Evolutionary conservation across 345 rosid genomes (phyloP), one percentile per base, ranked within the genome.

Genomic region (Geranium rotundifolium): DNA sequence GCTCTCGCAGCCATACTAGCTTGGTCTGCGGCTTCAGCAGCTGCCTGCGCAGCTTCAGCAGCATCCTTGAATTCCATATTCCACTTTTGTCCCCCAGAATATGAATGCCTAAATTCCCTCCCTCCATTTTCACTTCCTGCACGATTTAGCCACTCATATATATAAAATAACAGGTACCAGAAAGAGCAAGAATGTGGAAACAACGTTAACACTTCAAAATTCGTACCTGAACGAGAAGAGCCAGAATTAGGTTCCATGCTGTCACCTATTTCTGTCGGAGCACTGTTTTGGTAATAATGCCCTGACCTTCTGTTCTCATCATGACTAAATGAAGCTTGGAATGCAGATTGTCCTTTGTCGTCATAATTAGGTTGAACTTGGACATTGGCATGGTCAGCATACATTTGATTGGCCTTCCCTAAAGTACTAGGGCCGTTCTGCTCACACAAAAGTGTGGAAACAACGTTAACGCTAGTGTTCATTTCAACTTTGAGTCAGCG

Each of bases 1-100:
- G 90, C 96, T 69, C 87, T 77, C 29, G 99, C 97, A 76, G 99
- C 99, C 78, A 87, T 79, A 73, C 96, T 88, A 4, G 99, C 97
- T 73, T 79, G 83, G 78, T 93, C 99, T 37, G 97, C 99, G 71
- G 99, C 83, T 74, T 93, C 96, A 65, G 96, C 99, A 60, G 99
- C 99, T 55, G 86, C 92, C 69, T 76, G 95, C 29, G 97, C 97
- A 71, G 99, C 99, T 74, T 81, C 60, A 5, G 96, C 82, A 56
- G 97, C 96, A 81, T 90, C 96, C 72, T 63, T 78, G 66, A 90
- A 93, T 74, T 84, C 84, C 76, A 81, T 86, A 63, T 81, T 79
- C 86, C 90, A 86, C 46, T 73, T 71, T 23, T 70, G 82, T 59
- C 71, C 58, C 5, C 74, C 75, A 58, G 76, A 66, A 78, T 73